Percentiles rank a stretch among this genome's conserved stretches.
phyloP scores from a whole-genome alignment of 2,329 filamentous ascomycete genomes.

The Chrysoporthe cubensis region DNA sequence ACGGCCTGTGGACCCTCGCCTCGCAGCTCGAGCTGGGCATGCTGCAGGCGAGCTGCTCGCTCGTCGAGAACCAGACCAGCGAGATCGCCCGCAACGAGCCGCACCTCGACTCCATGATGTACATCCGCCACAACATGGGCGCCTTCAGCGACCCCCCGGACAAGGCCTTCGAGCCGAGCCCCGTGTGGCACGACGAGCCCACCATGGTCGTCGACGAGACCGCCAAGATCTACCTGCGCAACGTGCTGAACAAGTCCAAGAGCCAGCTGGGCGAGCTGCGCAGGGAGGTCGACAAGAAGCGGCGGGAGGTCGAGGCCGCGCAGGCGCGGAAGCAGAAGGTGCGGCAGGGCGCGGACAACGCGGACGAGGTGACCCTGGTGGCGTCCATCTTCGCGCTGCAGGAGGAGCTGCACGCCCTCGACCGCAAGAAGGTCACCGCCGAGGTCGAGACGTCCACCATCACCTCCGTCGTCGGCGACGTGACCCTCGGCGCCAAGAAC shows the following conservation, averaged over 20 bases:
- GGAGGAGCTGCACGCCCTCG: slow-evolving; percentile 81
- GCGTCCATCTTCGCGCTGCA: slow-evolving; percentile 82
- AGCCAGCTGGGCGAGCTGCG: slow-evolving; percentile 77
- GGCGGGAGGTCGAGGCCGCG: slow-evolving; percentile 79
- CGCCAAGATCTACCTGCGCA: slow-evolving; percentile 88
- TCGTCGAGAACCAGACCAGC: slow-evolving; percentile 72
- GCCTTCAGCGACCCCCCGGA: slow-evolving; percentile 83
- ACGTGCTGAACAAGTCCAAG: slow-evolving; percentile 91
- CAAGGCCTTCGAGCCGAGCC: slow-evolving; percentile 89
- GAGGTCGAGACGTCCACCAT: slow-evolving; percentile 95
- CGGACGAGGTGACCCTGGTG: slow-evolving; percentile 86
- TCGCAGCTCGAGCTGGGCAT: slow-evolving; percentile 80
- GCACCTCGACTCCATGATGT: slow-evolving; percentile 95
- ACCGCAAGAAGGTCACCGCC: slow-evolving; percentile 81
- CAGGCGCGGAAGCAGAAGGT: slow-evolving; percentile 76
- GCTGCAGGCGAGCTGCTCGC: slow-evolving; percentile 71
- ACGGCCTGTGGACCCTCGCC: slow-evolving; percentile 82
- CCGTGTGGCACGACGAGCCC: slow-evolving; percentile 95
- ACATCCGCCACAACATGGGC: slow-evolving; percentile 86
- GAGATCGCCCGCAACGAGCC: slow-evolving; percentile 91
- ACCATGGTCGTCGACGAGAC: slow-evolving; percentile 83
- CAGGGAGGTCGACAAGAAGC: slow-evolving; percentile 83
- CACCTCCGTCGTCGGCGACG: slow-evolving; percentile 85
- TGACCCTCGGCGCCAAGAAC: slow-evolving; percentile 89
- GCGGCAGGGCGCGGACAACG: slow-evolving; percentile 81